These are phyloP conservation scores for Geranium rotundifolium DNA, from an alignment of 345 rosid species.

Conservation along the genomic window DNA sequence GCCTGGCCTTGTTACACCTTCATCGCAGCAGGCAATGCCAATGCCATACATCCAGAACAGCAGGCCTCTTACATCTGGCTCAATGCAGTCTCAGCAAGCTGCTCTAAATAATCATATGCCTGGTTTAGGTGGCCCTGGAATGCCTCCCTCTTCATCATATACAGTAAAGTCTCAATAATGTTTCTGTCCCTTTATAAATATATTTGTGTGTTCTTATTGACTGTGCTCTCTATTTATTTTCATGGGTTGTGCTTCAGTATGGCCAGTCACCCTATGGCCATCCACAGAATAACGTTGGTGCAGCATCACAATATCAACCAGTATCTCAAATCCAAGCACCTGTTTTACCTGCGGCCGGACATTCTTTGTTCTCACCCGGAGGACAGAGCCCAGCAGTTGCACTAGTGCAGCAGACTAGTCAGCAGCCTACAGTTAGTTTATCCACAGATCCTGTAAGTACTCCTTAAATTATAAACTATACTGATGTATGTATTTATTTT, in stretches of 20 bases:
- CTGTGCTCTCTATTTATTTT: slow-evolving; percentile 10
- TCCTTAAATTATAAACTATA: no score
- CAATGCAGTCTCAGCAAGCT: slow-evolving; percentile 42
- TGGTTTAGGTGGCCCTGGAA: slow-evolving; percentile 43
- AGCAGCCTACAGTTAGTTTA: slow-evolving; percentile 39
- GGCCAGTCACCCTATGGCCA: slow-evolving; percentile 53
- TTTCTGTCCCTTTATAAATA: slow-evolving; percentile 8
- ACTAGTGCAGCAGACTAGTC: slow-evolving; percentile 42
- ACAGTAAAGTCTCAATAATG: slow-evolving; percentile 27
- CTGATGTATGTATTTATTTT: background rate
- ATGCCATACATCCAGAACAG: slow-evolving; percentile 47
- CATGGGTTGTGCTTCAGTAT: slow-evolving; percentile 29
- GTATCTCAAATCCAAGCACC: slow-evolving; percentile 46
- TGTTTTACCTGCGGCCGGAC: slow-evolving; percentile 32
- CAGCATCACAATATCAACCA: slow-evolving; percentile 45
- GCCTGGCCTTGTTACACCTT: slow-evolving; percentile 45
- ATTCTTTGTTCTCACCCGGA: slow-evolving; percentile 54
- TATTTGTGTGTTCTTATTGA: background rate
- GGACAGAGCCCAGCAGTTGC: slow-evolving; percentile 38
- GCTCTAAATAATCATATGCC: slow-evolving; percentile 26
- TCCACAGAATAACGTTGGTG: slow-evolving; percentile 35
- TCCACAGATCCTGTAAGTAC: slow-evolving; percentile 48
- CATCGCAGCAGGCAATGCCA: slow-evolving; percentile 42
- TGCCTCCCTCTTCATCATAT: slow-evolving; percentile 45
- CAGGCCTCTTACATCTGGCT: slow-evolving; percentile 44